Percentiles rank a stretch among this genome's conserved stretches.
phyloP scores from a whole-genome alignment of 306 rosid genomes.

The Corylus avellana region DNA sequence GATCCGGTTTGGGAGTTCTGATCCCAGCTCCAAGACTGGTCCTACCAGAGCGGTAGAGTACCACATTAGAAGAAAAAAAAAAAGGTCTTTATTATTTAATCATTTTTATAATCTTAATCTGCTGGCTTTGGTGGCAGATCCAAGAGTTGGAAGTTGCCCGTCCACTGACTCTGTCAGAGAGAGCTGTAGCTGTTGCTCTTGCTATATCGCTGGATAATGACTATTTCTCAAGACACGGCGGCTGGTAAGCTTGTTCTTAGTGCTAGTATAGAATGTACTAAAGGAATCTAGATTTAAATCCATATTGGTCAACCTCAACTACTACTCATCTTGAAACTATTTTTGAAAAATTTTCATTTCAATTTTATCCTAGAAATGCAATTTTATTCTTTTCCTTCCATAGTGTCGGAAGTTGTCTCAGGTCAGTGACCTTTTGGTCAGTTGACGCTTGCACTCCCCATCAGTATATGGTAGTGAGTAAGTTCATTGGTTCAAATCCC shows the following conservation, averaged over 20 bases:
- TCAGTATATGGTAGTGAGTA: not conserved
- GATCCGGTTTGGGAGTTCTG: conserved; percentile 86
- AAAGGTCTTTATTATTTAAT: not conserved
- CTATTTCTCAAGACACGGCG: conserved; percentile 92
- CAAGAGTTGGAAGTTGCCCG: conserved; percentile 79
- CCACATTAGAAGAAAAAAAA: not conserved
- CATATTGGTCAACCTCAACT: conserved; percentile 6
- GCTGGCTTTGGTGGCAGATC: conserved; percentile 48
- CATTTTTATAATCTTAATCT: not conserved
- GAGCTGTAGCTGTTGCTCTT: conserved; percentile 96
- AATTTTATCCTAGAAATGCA: not conserved
- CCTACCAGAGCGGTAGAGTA: conserved; percentile 60
- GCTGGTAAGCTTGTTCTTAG: conserved; percentile 66
- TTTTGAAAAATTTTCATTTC: not conserved
- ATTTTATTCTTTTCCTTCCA: not conserved
- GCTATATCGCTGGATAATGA: conserved; percentile 98
- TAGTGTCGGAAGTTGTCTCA: not conserved
- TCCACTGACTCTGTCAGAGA: conserved; percentile 68
- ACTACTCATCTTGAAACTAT: not conserved
- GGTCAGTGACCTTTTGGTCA: not conserved
- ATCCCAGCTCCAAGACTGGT: conserved; percentile 63
- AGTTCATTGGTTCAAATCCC: not conserved
- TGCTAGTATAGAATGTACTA: conserved; percentile 4
- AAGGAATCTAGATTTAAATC: conserved; percentile 2
- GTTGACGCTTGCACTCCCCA: not conserved